phyloP scores from a whole-genome alignment of 2,329 filamentous ascomycete species.

The Colletotrichum tabaci region DNA sequence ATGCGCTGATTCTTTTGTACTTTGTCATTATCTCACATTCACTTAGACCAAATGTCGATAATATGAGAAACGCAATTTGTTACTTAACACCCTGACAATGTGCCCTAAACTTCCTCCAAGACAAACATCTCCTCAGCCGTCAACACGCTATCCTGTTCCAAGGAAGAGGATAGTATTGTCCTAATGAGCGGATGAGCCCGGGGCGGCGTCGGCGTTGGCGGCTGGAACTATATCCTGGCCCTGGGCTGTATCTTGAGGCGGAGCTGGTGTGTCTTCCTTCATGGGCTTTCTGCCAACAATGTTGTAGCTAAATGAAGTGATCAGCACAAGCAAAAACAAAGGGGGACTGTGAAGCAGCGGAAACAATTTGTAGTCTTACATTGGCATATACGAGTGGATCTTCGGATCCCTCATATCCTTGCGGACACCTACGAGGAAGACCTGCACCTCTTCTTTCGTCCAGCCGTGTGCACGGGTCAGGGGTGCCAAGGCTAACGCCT shows the following conservation, averaged over 20 bases:
- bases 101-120: no score
- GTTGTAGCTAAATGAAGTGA: not conserved
- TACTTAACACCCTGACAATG: no score
- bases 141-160: no score
- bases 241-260: not conserved
- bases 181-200: not conserved
- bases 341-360: accelerated
- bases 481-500: conserved; percentile 53
- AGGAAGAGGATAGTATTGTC: no score
- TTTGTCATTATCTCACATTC: no score
- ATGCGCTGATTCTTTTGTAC: no score
- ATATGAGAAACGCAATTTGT: no score
- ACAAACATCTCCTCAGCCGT: no score
- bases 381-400: conserved; percentile 44
- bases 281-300: not conserved
- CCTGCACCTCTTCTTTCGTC: conserved; percentile 48
- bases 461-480: conserved; percentile 55
- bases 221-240: no score
- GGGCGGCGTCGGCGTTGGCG: not conserved
- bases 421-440: conserved; percentile 44
- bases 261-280: not conserved
- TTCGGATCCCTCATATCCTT: conserved; percentile 44
- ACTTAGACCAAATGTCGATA: no score
- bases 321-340: not conserved
- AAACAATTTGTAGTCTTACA: conserved; percentile 43